These are phyloP conservation scores for Xylariaceae sp. DNA, from an alignment of 2,329 filamentous ascomycete genomes.

Conservation along the genomic window DNA sequence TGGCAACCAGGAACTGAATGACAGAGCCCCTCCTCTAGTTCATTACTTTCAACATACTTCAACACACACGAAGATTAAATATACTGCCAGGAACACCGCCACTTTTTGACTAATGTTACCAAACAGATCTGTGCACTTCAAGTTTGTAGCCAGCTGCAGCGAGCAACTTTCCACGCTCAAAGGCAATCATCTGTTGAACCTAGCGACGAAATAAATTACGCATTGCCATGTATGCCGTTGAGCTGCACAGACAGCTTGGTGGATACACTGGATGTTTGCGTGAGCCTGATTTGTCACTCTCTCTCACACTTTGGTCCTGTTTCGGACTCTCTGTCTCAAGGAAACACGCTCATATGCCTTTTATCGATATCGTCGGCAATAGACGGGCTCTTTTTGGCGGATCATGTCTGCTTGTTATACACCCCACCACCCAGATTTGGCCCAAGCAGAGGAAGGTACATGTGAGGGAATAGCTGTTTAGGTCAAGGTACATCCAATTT, in stretches of 20 bases:
- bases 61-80: no score
- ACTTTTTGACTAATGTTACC: no score
- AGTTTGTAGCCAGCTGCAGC: no score
- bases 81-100: no score
- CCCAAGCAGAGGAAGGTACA: slow-evolving; percentile 2
- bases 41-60: no score
- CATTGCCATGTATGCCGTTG: no score
- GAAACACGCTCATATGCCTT: background rate
- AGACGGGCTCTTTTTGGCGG: background rate
- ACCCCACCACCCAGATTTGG: background rate
- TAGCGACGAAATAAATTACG: no score
- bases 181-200: no score
- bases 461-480: background rate
- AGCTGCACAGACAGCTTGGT: background rate
- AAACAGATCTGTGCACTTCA: no score
- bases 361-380: background rate
- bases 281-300: slow-evolving; percentile 2
- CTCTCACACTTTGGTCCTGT: background rate
- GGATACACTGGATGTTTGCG: background rate
- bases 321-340: background rate
- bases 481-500: slow-evolving; percentile 11
- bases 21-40: no score
- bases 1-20: no score
- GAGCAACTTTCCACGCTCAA: no score
- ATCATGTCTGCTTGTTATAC: background rate